A percentile compares a stretch with the other conserved stretches of the same genome.
These are phyloP conservation scores for Parathielavia hyrcaniae DNA, from an alignment of 495 filamentous ascomycete genomes.

Conservation along the genomic window DNA sequence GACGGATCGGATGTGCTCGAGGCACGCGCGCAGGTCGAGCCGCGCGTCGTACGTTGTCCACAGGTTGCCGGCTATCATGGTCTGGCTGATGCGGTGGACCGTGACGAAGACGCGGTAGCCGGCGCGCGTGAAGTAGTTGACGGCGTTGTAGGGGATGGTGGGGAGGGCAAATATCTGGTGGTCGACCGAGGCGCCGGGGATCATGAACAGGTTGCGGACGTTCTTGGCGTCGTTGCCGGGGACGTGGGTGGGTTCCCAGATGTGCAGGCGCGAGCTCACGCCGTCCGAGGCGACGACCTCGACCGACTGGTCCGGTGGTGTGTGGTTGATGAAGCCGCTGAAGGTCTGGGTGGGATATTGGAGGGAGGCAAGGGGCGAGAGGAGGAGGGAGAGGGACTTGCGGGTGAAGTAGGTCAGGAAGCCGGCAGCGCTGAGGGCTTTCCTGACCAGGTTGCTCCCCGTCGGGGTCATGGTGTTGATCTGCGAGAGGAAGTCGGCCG, in stretches of 20 bases:
- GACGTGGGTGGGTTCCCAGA: slow-evolving; percentile 47
- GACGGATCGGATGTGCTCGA: slow-evolving; percentile 47
- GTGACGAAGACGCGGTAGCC: slow-evolving; percentile 55
- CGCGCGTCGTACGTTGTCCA: slow-evolving; percentile 59
- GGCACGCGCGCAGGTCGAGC: slow-evolving; percentile 54
- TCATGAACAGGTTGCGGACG: slow-evolving; percentile 50
- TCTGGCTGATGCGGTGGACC: slow-evolving; percentile 56
- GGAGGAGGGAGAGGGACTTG: slow-evolving; percentile 49
- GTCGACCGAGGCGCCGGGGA: slow-evolving; percentile 58
- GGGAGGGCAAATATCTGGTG: slow-evolving; percentile 60
- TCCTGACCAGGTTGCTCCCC: slow-evolving; percentile 42
- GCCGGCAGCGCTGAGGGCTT: slow-evolving; percentile 38
- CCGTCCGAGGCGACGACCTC: slow-evolving; percentile 45
- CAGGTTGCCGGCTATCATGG: slow-evolving; percentile 46
- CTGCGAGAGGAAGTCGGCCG: slow-evolving; percentile 51
- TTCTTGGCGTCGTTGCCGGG: slow-evolving; percentile 27
- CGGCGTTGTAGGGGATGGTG: slow-evolving; percentile 57
- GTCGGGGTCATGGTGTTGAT: slow-evolving; percentile 49
- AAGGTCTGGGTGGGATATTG: slow-evolving; percentile 48
- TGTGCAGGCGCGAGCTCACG: slow-evolving; percentile 47
- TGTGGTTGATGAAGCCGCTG: slow-evolving; percentile 47
- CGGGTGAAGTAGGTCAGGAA: slow-evolving; percentile 54
- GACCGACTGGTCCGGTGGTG: slow-evolving; percentile 34
- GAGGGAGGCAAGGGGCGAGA: slow-evolving; percentile 50
- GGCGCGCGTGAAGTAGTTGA: slow-evolving; percentile 56